Base-by-base conservation (phyloP, 2,329 filamentous ascomycete species). In the Hypoxylon sp. region DNA sequence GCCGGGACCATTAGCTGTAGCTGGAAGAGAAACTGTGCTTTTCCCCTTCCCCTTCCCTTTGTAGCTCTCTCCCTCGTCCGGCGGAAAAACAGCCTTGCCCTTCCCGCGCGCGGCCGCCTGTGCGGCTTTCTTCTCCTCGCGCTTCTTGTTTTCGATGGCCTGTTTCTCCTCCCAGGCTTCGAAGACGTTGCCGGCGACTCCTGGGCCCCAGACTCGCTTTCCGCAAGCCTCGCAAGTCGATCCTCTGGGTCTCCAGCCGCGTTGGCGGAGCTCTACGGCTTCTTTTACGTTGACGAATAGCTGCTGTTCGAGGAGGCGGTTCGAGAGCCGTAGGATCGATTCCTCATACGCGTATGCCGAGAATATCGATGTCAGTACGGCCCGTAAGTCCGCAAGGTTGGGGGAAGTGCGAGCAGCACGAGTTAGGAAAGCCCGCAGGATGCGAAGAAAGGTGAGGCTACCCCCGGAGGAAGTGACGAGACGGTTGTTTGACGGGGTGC, bases 331-430 rank as follows among this genome's bases (percentile, higher is more conserved):
- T 19, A 99, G 86, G 14, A 99, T 92, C 0, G 92, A 94, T 78
- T 95, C 93, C 79, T 99, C 96, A 77, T 98, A 98, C 0, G 94
- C 91, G 77, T 99, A 99, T 0, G 96, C 95, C 0, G 95, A 90
- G 80, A 99, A 98, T 60, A 99, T 95, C 11, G 94, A 96, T 0
- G 89, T 85, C 1, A 99, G 86, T 0, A 98, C 94, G 5, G 88
- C 88, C 48, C 96, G 91, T 2, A 99, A 86, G 76, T 98, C 94
- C 1, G 93, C 91, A 1, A 99, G 84, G 11, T 92, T 97, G 0
- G 96, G 94, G 0, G 94, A 97, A 17, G 91, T 90, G 23, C 88
- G 86, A 0, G 93, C 91, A 0, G 94, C 95, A 49, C 93, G 89
- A 0, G 91, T 89, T 30, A 99, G 88, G 78, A 99, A 99, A 5